Conservation (phyloP, 768 basidiomycete genomes). For the Calocybe indica region DNA sequence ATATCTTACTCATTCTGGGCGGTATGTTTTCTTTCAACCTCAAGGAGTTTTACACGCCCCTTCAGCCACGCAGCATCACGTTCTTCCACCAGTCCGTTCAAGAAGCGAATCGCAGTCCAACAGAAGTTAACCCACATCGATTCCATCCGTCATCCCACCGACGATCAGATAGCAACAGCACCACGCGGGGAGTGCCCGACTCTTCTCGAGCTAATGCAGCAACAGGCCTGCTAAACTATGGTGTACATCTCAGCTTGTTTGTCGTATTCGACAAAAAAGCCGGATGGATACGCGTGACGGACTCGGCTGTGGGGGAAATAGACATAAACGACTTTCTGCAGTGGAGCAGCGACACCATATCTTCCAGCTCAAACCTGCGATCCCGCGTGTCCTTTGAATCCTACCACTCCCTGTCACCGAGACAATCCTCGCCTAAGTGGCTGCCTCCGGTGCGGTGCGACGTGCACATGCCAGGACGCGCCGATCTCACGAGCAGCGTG, state of each 20-base stretch:
- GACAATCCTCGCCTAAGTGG: constrained; percentile 38
- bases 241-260: constrained; percentile 73
- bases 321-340: constrained; percentile 40
- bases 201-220: constrained; percentile 23
- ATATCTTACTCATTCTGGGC: background rate
- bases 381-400: constrained; percentile 29
- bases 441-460: constrained; percentile 42
- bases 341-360: constrained; percentile 12
- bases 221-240: constrained; percentile 40
- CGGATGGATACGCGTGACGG: constrained; percentile 72
- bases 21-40: background rate
- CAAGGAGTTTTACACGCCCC: constrained; percentile 81
- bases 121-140: constrained; percentile 30
- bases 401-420: background rate
- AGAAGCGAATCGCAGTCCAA: constrained; percentile 39
- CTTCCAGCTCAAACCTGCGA: constrained; percentile 21
- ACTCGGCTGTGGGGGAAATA: constrained; percentile 77
- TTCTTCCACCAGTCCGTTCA: constrained; percentile 69
- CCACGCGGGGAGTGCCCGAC: constrained; percentile 25
- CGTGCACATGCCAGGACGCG: constrained; percentile 31
- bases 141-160: constrained; percentile 25
- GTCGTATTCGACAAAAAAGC: constrained; percentile 86
- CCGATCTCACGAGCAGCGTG: constrained; percentile 32
- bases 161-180: constrained; percentile 35
- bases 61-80: constrained; percentile 55